Base-by-base conservation (phyloP, 495 filamentous ascomycete species). In the Apiosordaria backusii region DNA sequence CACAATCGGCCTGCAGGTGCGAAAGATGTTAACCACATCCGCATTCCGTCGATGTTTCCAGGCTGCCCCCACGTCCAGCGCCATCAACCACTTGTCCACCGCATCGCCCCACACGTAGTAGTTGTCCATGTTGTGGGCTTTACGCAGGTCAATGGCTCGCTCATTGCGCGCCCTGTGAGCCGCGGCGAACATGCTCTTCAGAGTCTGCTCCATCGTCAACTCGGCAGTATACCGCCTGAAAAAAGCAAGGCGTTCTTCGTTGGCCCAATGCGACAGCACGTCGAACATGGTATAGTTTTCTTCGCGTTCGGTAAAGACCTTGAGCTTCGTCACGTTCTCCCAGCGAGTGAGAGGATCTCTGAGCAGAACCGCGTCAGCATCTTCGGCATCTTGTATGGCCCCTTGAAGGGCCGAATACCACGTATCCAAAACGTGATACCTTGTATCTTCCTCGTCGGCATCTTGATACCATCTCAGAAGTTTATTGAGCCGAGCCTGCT, bases 1-100 rank as follows among this genome's bases (percentile, higher is more conserved):
- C 4, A 77, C 6, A 26, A 58, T 57, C 1, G 73, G 75, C 22
- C 55, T 67, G 54, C 68, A 61, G 19, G 73, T 73, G 29, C 72
- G 71, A 59, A 74, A 75, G 50, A 75, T 70, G 29, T 60, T 63
- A 7, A 75, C 60, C 7, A 75, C 50, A 58, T 72, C 61, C 23
- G 75, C 71, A 27, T 75, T 77, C n/a, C 67, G 70, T 3, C 29
- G 35, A 2, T 70, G 68, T 7, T 40, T 60, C 68, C 68, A 67
- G 50, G 66, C 24, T 4, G 24, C 25, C 4, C 24, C 66, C 10
- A 57, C 53, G 9, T 71, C 66, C 9, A 63, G 54, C 24, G 35
- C 59, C 4, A 29, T 61, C n/a, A 70, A 58, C 73, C 73, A 74
- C 1, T n/a, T 54, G 25, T 72, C 70, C 15, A 76, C 22, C 9